Evolutionary conservation across 2,329 filamentous ascomycete species (phyloP), one percentile per base, ranked within the genome.

Genomic region (Macrophomina pseudophaseolina): DNA sequence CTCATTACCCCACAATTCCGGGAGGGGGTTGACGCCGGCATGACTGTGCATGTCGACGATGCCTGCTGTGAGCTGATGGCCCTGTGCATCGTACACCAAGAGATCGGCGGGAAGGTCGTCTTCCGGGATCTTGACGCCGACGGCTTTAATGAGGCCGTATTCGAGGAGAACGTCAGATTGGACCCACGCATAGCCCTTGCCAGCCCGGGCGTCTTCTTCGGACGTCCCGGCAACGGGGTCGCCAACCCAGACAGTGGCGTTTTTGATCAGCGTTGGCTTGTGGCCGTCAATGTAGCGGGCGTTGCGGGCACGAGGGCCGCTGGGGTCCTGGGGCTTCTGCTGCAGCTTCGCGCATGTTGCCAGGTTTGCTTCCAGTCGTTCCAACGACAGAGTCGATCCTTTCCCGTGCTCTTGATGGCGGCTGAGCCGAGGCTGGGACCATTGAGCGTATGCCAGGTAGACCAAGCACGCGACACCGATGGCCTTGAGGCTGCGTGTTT

Each of bases 41-140:
- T 91, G 90, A 40, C 84, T 88, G 76, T 92, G 89, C 87, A 91
- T 91, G 72, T 91, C 90, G 56, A 91, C 86, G 70, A 91, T 87
- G 16, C 89, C 90, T 7, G 83, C 82, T 0, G 90, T 91, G 23
- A 91, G 78, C 66, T 83, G 86, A 3, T 87, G 84, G 1, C 89
- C 88, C 32, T 82, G 74, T 4, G 87, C 88, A 64, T 91, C 81
- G 73, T 83, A 89, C 8, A 88, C 72, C 4, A 84, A 69, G 0
- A 80, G 82, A 56, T 85, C 80, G 2, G 81, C 72, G 1, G 86
- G 79, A 32, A 90, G 72, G 0, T 76, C 75, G 3, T 74, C 72
- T 0, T 76, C 74, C 3, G 74, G 71, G 7, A 88, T 86, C 35
- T 78, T 75, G 3, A 76, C 64, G 38, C 79, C 80, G 9, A 90